Evolutionary conservation across 805 yeast genomes (phyloP).

Genomic region (Priceomyces castillae): DNA sequence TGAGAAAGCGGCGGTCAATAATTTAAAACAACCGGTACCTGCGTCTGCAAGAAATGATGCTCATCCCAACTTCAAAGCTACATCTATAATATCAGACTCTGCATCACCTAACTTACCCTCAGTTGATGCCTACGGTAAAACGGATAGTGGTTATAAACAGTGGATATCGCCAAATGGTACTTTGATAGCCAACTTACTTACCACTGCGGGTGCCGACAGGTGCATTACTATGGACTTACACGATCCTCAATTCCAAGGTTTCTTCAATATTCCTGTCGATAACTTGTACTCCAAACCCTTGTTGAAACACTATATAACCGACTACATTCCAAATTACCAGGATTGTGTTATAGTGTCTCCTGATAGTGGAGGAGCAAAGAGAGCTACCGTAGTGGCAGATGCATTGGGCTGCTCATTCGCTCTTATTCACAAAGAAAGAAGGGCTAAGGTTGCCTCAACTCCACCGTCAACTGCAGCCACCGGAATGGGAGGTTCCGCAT

Average conservation of each 20-base stretch:
- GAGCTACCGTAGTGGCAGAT: constrained; percentile 95
- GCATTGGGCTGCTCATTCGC: constrained; percentile 86
- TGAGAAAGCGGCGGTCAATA: constrained; percentile 10
- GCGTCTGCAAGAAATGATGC: constrained; percentile 7
- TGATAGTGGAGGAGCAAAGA: constrained; percentile 98
- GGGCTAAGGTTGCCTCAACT: constrained; percentile 43
- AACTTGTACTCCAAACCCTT: constrained; percentile 87
- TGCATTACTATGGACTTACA: constrained; percentile 97
- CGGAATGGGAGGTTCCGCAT: constrained; percentile 7
- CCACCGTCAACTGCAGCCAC: constrained; percentile 28
- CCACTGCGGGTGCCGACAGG: constrained; percentile 94
- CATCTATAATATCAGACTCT: constrained; percentile 30
- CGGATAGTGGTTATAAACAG: constrained; percentile 74
- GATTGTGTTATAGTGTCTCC: constrained; percentile 94
- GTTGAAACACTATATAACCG: constrained; percentile 77
- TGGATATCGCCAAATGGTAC: constrained; percentile 98
- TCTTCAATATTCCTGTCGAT: constrained; percentile 94
- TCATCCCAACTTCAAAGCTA: constrained; percentile 14
- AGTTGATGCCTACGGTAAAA: constrained; percentile 37
- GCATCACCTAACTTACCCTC: constrained; percentile 31
- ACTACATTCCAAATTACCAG: constrained; percentile 71
- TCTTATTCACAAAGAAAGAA: constrained; percentile 88
- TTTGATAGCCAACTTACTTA: constrained; percentile 78
- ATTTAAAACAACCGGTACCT: constrained; percentile 6
- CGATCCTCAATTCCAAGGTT: constrained; percentile 97